Evolutionary conservation across 2,329 filamentous ascomycete species (phyloP).

Genomic region (Curvularia spicifera): DNA sequence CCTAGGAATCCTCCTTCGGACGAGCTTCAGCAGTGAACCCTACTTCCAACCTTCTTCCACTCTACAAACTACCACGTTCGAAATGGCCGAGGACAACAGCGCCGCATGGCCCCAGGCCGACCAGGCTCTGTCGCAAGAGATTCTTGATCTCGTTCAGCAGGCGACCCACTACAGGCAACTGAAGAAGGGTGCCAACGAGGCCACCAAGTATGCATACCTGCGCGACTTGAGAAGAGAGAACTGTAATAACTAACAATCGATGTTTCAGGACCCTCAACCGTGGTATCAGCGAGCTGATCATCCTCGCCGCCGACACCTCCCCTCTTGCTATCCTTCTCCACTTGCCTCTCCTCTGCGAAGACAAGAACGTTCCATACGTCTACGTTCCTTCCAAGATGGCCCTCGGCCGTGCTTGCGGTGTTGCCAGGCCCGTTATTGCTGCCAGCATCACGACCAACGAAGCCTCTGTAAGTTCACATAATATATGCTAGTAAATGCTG

Average conservation of each 20-base stretch:
- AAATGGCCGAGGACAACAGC: constrained; percentile 41
- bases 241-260: background rate
- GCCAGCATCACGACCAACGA: constrained; percentile 77
- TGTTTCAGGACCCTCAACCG: constrained; percentile 73
- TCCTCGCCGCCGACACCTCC: constrained; percentile 80
- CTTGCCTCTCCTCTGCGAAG: constrained; percentile 87
- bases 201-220: constrained; percentile 65
- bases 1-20: constrained; percentile 39
- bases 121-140: constrained; percentile 57
- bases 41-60: constrained; percentile 13
- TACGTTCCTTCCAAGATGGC: constrained; percentile 80
- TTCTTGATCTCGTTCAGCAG: constrained; percentile 45
- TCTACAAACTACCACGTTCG: background rate
- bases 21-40: constrained; percentile 48
- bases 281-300: constrained; percentile 86
- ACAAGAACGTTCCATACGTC: constrained; percentile 71
- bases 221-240: background rate
- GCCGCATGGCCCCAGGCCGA: constrained; percentile 42
- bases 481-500: background rate
- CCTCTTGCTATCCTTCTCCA: constrained; percentile 74
- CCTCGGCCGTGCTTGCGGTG: constrained; percentile 75
- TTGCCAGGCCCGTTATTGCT: constrained; percentile 85
- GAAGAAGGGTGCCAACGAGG: constrained; percentile 60
- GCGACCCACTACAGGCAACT: constrained; percentile 33
- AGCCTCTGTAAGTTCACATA: constrained; percentile 31